These are phyloP conservation scores for Talaromyces sp. DNA, from an alignment of 2,329 filamentous ascomycete genomes.

Conservation along the genomic window DNA sequence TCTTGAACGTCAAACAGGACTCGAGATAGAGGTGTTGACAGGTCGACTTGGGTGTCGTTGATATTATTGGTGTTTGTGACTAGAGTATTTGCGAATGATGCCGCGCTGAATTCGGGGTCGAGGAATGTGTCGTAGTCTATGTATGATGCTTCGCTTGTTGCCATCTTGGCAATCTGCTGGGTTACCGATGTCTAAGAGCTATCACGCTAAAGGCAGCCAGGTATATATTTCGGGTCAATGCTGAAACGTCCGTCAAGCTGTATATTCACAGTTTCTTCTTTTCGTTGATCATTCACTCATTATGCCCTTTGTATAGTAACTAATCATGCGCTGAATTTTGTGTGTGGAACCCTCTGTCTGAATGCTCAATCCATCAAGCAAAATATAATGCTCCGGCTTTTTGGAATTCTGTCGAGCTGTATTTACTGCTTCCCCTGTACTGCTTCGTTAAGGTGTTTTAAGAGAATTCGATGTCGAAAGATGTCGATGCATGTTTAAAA, in stretches of 20 bases:
- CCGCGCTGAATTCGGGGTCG: constrained; percentile 73
- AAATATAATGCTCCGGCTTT: too few relatives aligned
- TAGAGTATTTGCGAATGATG: constrained; percentile 81
- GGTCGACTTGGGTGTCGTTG: constrained; percentile 82
- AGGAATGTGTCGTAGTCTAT: constrained; percentile 95
- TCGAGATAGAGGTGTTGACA: constrained; percentile 87
- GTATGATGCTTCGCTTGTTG: constrained; percentile 63
- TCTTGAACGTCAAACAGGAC: constrained; percentile 97
- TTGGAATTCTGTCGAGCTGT: background rate
- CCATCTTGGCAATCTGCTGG: constrained; percentile 25
- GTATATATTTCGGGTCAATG: background rate
- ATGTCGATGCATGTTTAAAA: background rate
- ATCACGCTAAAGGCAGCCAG: background rate
- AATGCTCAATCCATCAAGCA: background rate
- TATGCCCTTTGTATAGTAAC: background rate
- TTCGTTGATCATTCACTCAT: background rate
- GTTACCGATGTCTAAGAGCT: background rate
- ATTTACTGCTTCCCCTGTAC: background rate
- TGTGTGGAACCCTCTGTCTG: fast-evolving
- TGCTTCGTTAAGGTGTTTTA: too few relatives aligned
- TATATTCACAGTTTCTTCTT: background rate
- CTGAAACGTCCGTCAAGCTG: background rate
- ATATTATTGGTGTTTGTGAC: constrained; percentile 89
- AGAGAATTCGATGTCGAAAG: background rate
- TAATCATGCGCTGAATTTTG: background rate